Evolutionary conservation across 169 alveolate species (phyloP).

Genomic region (Perkinsus chesapeaki): DNA sequence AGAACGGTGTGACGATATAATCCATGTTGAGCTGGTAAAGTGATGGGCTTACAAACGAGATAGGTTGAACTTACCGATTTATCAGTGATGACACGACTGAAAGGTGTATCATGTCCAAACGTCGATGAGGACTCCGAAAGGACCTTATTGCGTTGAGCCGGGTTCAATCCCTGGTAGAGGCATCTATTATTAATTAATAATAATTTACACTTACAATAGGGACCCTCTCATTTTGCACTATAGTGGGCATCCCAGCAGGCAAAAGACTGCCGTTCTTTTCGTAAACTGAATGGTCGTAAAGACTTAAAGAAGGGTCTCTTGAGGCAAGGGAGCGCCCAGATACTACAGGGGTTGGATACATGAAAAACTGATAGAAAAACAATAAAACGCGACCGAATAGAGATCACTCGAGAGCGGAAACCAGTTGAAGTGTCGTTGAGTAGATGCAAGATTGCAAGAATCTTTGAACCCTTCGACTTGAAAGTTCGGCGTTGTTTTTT

Average conservation of each 20-base stretch:
- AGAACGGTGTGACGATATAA: too few species aligned
- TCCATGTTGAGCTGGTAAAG: too few species aligned
- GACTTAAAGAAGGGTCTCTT: neutral
- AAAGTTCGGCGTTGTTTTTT: too few species aligned
- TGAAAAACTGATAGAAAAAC: neutral
- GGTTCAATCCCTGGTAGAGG: neutral
- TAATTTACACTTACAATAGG: neutral
- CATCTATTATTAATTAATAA: too few species aligned
- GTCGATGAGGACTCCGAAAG: neutral
- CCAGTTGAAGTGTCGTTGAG: neutral
- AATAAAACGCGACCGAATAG: neutral
- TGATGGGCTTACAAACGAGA: too few species aligned
- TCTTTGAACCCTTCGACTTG: neutral
- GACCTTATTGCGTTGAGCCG: neutral
- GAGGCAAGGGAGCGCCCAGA: neutral
- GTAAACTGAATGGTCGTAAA: neutral
- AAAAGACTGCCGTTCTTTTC: neutral
- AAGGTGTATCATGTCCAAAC: neutral
- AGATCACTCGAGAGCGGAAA: neutral
- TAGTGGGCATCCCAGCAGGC: neutral
- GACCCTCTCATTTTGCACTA: neutral
- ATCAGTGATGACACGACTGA: neutral
- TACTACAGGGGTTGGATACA: neutral
- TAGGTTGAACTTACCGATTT: too few species aligned
- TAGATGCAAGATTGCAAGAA: neutral